Percentiles rank a stretch among this genome's conserved stretches.
Evolutionary conservation across 345 rosid genomes (phyloP).

Genomic region (Lenwebbia sp.): DNA sequence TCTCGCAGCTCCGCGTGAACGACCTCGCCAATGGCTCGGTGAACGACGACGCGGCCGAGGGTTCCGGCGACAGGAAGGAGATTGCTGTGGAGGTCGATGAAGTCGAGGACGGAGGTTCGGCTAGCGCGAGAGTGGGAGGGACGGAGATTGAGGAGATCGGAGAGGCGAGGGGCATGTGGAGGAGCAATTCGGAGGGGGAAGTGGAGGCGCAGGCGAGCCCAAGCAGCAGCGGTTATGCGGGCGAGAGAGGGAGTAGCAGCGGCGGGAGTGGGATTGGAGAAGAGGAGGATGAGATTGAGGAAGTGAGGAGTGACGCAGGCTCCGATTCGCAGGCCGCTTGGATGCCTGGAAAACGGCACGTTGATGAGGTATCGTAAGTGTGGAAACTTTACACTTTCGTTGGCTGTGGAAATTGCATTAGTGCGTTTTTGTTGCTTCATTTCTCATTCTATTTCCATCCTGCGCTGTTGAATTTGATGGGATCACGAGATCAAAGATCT

Average conservation of each 20-base stretch:
- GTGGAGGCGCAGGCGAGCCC: conserved; percentile 57
- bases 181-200: conserved; percentile 41
- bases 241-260: conserved; percentile 86
- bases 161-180: conserved; percentile 11
- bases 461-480: neutral
- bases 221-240: conserved; percentile 90
- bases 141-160: conserved; percentile 6
- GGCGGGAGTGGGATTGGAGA: conserved; percentile 49
- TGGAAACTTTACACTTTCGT: neutral
- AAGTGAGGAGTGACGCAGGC: conserved; percentile 19
- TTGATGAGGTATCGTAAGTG: conserved; percentile 50
- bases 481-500: neutral
- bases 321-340: conserved; percentile 39
- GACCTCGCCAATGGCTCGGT: neutral
- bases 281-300: conserved; percentile 57
- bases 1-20: neutral
- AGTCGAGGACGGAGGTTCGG: neutral
- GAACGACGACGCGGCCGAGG: neutral
- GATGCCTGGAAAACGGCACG: conserved; percentile 81
- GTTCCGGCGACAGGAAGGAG: neutral
- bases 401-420: neutral
- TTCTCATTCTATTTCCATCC: neutral
- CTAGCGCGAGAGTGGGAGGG: neutral
- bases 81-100: neutral
- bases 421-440: neutral